phyloP scores from a whole-genome alignment of 768 basidiomycete species.

The Mycena alexandri region DNA sequence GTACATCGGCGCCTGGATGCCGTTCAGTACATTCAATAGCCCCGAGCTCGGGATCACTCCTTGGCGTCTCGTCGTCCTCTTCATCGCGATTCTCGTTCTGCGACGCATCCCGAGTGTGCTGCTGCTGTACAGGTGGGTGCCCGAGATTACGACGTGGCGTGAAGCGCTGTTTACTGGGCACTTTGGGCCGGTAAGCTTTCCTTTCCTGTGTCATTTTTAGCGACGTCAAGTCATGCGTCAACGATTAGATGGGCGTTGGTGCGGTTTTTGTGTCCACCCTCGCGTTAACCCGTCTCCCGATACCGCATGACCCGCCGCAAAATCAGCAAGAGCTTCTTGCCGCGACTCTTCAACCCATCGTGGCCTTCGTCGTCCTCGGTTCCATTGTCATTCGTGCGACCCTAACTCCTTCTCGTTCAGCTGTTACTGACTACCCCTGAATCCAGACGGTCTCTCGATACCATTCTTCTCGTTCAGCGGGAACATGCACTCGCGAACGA shows the following conservation, averaged over 20 bases:
- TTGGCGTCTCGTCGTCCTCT: conserved; percentile 78
- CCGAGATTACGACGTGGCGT: conserved; percentile 86
- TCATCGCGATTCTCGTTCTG: conserved; percentile 75
- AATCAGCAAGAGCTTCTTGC: conserved; percentile 82
- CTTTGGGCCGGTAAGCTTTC: conserved; percentile 73
- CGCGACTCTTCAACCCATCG: conserved; percentile 81
- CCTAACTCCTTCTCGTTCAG: conserved; percentile 2
- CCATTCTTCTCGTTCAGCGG: conserved; percentile 72
- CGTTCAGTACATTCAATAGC: conserved; percentile 69
- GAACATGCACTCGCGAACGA: conserved; percentile 58
- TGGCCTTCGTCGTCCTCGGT: conserved; percentile 87
- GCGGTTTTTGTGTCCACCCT: conserved; percentile 90
- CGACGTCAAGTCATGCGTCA: neutral
- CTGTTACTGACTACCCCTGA: neutral
- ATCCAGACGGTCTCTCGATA: conserved; percentile 75
- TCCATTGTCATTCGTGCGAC: conserved; percentile 86
- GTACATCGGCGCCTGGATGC: conserved; percentile 91
- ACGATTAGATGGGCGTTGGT: conserved; percentile 86
- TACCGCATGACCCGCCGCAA: conserved; percentile 68
- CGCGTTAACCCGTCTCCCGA: conserved; percentile 72
- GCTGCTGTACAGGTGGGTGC: conserved; percentile 84
- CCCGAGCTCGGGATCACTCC: conserved; percentile 72
- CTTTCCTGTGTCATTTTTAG: neutral
- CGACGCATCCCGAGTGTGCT: conserved; percentile 87
- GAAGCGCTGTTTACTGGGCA: conserved; percentile 94